Percentiles rank a stretch among this genome's conserved stretches.
Conservation (phyloP, 371 early-diverging fungal genomes). For the Rhizopus arrhizus region DNA sequence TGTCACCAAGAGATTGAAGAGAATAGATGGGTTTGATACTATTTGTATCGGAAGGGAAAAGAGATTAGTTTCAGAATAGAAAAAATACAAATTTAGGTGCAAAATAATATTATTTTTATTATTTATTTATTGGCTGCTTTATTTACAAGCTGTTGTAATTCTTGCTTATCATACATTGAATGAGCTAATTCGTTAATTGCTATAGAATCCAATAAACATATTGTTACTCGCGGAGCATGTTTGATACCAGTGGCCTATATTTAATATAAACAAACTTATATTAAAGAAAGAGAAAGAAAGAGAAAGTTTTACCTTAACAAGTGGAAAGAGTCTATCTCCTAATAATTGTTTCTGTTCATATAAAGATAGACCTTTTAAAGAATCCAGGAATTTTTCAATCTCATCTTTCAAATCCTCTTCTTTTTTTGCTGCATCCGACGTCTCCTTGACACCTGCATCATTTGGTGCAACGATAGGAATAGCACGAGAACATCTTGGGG, state of each 20-base stretch:
- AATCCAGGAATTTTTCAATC: slow-evolving; percentile 32
- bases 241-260: slow-evolving; percentile 41
- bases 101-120: not conserved
- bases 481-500: slow-evolving; percentile 24
- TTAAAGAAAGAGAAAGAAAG: not conserved
- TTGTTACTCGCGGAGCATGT: slow-evolving; percentile 52
- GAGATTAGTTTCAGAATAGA: no score
- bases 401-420: slow-evolving; percentile 20
- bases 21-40: no score
- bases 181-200: slow-evolving; percentile 50
- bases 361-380: slow-evolving; percentile 27
- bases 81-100: no score
- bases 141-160: slow-evolving; percentile 15
- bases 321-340: slow-evolving; percentile 45
- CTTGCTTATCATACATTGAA: slow-evolving; percentile 43
- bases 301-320: slow-evolving; percentile 37
- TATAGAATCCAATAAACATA: slow-evolving; percentile 51
- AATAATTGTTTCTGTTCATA: slow-evolving; percentile 45
- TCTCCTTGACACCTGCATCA: not conserved
- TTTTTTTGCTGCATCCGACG: not conserved
- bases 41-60: no score
- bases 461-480: slow-evolving; percentile 28
- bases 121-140: not conserved
- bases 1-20: no score
- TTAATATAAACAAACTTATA: not conserved